Percentiles rank a stretch among this genome's conserved stretches.
These are phyloP conservation scores for Polygonum maritimum DNA, from an alignment of 148 eudicot genomes.

Conservation along the genomic window DNA sequence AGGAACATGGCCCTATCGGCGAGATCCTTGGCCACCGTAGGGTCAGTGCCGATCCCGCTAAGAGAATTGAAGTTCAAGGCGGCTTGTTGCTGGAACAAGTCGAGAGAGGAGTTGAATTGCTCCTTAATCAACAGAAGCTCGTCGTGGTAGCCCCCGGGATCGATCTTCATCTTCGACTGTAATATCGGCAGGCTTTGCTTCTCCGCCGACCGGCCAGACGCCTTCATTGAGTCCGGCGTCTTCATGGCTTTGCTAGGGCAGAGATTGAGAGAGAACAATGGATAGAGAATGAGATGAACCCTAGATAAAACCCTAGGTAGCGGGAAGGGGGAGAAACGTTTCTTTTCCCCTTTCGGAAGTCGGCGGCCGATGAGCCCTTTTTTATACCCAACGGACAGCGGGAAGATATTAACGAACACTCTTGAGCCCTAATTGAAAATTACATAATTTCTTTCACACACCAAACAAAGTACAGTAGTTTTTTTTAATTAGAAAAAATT, in stretches of 20 bases:
- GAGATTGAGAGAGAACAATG: neutral
- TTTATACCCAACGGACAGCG: neutral
- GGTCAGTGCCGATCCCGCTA: conserved; percentile 50
- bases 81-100: conserved; percentile 66
- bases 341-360: neutral
- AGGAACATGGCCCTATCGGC: conserved; percentile 71
- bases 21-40: conserved; percentile 57
- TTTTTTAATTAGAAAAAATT: too few relatives aligned
- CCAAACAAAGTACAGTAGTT: too few relatives aligned
- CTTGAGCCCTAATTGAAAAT: neutral
- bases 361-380: neutral
- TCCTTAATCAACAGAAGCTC: conserved; percentile 50
- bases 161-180: conserved; percentile 89
- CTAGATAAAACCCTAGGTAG: neutral
- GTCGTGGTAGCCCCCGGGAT: conserved; percentile 63
- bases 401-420: neutral
- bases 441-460: too few relatives aligned
- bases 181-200: conserved; percentile 52
- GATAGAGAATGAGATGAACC: neutral
- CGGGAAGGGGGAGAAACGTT: neutral
- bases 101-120: conserved; percentile 73
- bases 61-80: conserved; percentile 69
- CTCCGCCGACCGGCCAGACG: conserved; percentile 51
- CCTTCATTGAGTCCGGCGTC: conserved; percentile 36
- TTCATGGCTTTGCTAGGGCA: neutral